These are phyloP conservation scores for Fennellomyces sp. DNA, from an alignment of 371 early-diverging fungal species.

Conservation along the genomic window DNA sequence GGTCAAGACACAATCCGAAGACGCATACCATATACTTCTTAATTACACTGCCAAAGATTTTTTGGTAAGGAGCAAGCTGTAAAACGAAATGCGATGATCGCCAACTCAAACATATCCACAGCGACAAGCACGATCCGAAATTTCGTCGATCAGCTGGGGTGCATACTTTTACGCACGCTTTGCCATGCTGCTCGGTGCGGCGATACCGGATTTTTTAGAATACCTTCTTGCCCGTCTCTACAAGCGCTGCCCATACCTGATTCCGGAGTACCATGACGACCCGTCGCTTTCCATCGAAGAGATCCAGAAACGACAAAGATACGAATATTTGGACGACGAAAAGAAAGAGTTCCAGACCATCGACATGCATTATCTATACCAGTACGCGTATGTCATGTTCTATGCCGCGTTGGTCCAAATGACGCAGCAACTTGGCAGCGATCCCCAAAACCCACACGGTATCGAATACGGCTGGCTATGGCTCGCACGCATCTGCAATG, in stretches of 20 bases:
- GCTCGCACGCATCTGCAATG: conserved; percentile 78
- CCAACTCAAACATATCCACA: too few relatives aligned
- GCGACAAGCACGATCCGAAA: conserved; percentile 79
- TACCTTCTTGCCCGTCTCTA: conserved; percentile 76
- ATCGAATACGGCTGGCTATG: conserved; percentile 78
- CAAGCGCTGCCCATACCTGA: conserved; percentile 79
- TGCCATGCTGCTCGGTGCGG: conserved; percentile 59
- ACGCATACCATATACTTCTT: conserved; percentile 59
- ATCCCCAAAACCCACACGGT: conserved; percentile 56
- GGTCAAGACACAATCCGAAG: conserved; percentile 39
- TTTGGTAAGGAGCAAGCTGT: conserved; percentile 39
- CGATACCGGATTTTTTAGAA: conserved; percentile 63
- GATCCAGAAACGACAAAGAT: conserved; percentile 35
- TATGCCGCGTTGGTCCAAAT: conserved; percentile 82
- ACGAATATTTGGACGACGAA: conserved; percentile 55
- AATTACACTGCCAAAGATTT: conserved; percentile 71
- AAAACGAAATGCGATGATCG: too few relatives aligned
- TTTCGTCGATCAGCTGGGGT: conserved; percentile 58
- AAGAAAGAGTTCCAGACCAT: conserved; percentile 61
- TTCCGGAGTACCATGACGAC: conserved; percentile 67
- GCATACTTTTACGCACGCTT: conserved; percentile 79
- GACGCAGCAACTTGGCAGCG: conserved; percentile 32
- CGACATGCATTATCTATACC: conserved; percentile 67
- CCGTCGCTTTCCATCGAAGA: conserved; percentile 46
- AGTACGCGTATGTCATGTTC: conserved; percentile 74